phyloP scores from a whole-genome alignment of 352 stramenopile genomes.

The Pythium volutum region DNA sequence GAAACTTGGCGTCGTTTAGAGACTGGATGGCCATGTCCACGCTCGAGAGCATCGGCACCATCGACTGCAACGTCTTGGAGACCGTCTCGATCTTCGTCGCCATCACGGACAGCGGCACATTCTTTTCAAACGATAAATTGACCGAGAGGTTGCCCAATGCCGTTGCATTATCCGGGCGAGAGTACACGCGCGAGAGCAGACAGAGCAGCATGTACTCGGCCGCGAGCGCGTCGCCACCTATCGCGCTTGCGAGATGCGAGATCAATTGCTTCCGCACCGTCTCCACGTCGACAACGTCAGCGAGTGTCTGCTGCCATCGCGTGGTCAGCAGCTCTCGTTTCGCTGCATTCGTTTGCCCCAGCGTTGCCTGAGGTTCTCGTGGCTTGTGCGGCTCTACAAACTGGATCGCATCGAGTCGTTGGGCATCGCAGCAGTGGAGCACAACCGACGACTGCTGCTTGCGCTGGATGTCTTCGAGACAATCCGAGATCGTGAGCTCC shows the following conservation, averaged over 20 bases:
- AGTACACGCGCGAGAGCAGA: slow-evolving; percentile 71
- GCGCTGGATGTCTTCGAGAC: slow-evolving; percentile 52
- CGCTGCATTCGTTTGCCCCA: slow-evolving; percentile 33
- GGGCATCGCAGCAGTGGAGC: slow-evolving; percentile 58
- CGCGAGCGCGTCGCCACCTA: slow-evolving; percentile 45
- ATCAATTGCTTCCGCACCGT: slow-evolving; percentile 40
- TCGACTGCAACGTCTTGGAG: slow-evolving; percentile 25
- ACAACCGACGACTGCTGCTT: slow-evolving; percentile 49
- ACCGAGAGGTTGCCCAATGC: slow-evolving; percentile 71
- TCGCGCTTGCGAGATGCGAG: slow-evolving; percentile 32
- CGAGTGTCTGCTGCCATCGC: slow-evolving; percentile 31
- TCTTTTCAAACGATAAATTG: slow-evolving; percentile 44
- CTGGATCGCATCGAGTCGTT: slow-evolving; percentile 19
- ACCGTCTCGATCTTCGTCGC: slow-evolving; percentile 28
- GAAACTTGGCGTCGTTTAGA: slow-evolving; percentile 59
- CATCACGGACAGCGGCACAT: background rate
- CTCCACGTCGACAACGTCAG: slow-evolving; percentile 18
- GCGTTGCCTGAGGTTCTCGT: slow-evolving; percentile 30
- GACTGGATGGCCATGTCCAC: slow-evolving; percentile 62
- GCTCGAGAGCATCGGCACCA: slow-evolving; percentile 54
- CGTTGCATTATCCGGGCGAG: slow-evolving; percentile 54
- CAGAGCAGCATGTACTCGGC: slow-evolving; percentile 75
- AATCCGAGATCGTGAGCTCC: slow-evolving; percentile 64
- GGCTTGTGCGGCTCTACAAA: slow-evolving; percentile 50
- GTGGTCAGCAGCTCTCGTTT: slow-evolving; percentile 32